Percentiles rank a stretch among this genome's conserved stretches.
phyloP scores from a whole-genome alignment of 2,329 filamentous ascomycete species.

The Trichoderma polysporum region DNA sequence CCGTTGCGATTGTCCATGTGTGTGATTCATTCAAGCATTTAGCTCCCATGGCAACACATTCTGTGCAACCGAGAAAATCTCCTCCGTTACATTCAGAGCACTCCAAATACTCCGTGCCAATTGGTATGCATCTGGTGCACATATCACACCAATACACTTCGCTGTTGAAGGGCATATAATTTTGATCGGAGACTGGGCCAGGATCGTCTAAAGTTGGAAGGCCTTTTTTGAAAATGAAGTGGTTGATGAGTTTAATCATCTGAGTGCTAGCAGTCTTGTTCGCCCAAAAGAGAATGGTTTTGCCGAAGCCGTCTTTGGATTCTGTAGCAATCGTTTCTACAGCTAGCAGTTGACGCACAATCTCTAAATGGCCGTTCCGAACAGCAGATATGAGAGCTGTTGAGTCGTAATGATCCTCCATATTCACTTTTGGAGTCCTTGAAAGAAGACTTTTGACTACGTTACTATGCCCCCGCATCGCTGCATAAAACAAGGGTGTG shows the following conservation, averaged over 20 bases:
- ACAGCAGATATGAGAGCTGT: neutral
- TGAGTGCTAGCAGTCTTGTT: neutral
- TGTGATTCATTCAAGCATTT: slow-evolving; percentile 16
- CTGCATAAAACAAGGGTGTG: neutral
- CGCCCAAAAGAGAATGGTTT: slow-evolving; percentile 19
- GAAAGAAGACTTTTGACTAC: neutral
- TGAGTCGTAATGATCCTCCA: neutral
- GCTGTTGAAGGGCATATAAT: neutral
- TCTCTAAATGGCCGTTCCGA: slow-evolving; percentile 17
- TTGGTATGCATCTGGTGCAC: slow-evolving; percentile 21
- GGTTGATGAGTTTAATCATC: neutral
- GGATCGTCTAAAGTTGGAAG: neutral
- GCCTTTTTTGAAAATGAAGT: neutral
- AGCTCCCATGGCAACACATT: slow-evolving; percentile 7
- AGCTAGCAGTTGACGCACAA: neutral
- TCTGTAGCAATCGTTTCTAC: neutral
- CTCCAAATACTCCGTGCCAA: neutral
- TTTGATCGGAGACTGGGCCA: neutral
- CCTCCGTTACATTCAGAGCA: slow-evolving; percentile 22
- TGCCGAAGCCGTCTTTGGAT: slow-evolving; percentile 9
- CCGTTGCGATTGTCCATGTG: neutral
- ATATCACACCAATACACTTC: slow-evolving; percentile 22
- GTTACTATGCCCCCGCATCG: neutral
- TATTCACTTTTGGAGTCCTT: too few species aligned
- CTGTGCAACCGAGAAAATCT: slow-evolving; percentile 21